These are phyloP conservation scores for Pleomassaria siparia DNA, from an alignment of 2,329 filamentous ascomycete species.

Conservation along the genomic window DNA sequence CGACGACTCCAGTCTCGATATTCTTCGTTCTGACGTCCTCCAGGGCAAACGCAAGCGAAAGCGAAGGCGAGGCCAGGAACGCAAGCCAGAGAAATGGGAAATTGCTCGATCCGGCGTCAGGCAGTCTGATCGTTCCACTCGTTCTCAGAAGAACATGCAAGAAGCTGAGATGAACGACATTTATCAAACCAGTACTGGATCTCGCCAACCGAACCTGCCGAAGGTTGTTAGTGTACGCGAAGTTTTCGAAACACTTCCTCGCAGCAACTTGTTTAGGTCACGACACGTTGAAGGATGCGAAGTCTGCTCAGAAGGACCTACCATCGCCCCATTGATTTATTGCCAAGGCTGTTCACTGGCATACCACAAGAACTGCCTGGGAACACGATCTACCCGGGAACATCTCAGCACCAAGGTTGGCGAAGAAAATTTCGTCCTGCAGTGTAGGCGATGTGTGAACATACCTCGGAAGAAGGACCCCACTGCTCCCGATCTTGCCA, in stretches of 20 bases:
- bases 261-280: constrained; percentile 66
- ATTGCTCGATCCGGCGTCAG: constrained; percentile 34
- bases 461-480: constrained; percentile 67
- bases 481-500: constrained; percentile 67
- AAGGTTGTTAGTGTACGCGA: constrained; percentile 68
- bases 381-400: constrained; percentile 71
- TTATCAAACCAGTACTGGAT: constrained; percentile 48
- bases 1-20: constrained; percentile 30
- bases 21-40: constrained; percentile 47
- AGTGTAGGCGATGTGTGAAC: constrained; percentile 84
- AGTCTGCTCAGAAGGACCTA: constrained; percentile 63
- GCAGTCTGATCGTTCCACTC: constrained; percentile 49
- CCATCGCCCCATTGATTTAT: constrained; percentile 72
- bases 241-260: constrained; percentile 64
- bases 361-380: constrained; percentile 83
- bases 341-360: constrained; percentile 89
- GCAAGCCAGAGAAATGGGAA: constrained; percentile 12
- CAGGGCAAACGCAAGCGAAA: constrained; percentile 34
- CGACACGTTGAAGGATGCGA: constrained; percentile 73
- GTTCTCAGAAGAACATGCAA: constrained; percentile 51
- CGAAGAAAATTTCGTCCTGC: constrained; percentile 76
- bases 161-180: constrained; percentile 64
- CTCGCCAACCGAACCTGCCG: constrained; percentile 44
- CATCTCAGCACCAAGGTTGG: constrained; percentile 86
- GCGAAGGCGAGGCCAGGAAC: constrained; percentile 35